Conservation (phyloP, 2,329 filamentous ascomycete genomes). For the Nemania sp. region DNA sequence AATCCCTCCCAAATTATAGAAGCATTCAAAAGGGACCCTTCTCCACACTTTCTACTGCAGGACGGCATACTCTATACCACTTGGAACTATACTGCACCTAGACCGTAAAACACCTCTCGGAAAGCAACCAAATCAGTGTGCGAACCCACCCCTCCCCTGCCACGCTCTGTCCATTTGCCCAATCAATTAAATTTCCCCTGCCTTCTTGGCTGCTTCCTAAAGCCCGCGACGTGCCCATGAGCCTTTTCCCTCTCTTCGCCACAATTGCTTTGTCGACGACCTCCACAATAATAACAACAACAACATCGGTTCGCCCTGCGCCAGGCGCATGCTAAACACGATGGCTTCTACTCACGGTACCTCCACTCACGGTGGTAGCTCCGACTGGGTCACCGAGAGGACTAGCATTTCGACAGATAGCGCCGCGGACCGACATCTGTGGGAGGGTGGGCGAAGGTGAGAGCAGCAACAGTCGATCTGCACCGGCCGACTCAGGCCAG, state of each 20-base stretch:
- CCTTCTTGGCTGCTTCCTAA: conserved; percentile 3
- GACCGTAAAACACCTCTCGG: conserved; percentile 2
- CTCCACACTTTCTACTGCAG: conserved; percentile 23
- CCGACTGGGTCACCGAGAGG: conserved; percentile 24
- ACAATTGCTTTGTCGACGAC: conserved; percentile 5
- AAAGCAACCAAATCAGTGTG: conserved; percentile 15
- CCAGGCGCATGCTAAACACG: conserved; percentile 16
- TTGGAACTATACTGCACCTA: background rate
- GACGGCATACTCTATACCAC: background rate
- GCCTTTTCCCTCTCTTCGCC: conserved; percentile 18
- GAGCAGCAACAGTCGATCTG: background rate
- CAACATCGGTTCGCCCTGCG: conserved; percentile 13
- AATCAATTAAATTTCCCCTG: conserved; percentile 25
- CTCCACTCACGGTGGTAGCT: conserved; percentile 13
- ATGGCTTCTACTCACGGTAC: conserved; percentile 24
- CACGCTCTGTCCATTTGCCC: conserved; percentile 12
- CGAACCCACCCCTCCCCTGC: conserved; percentile 11
- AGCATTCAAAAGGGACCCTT: conserved; percentile 21
- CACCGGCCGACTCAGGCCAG: background rate
- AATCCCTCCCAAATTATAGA: conserved; percentile 21
- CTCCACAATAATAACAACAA: conserved; percentile 7
- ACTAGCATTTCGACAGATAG: conserved; percentile 22
- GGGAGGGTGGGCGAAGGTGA: conserved; percentile 31
- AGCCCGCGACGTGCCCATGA: background rate
- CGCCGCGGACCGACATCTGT: conserved; percentile 21